phyloP scores from a whole-genome alignment of 257 asterid genomes.

The Jacaranda mimosifolia region DNA sequence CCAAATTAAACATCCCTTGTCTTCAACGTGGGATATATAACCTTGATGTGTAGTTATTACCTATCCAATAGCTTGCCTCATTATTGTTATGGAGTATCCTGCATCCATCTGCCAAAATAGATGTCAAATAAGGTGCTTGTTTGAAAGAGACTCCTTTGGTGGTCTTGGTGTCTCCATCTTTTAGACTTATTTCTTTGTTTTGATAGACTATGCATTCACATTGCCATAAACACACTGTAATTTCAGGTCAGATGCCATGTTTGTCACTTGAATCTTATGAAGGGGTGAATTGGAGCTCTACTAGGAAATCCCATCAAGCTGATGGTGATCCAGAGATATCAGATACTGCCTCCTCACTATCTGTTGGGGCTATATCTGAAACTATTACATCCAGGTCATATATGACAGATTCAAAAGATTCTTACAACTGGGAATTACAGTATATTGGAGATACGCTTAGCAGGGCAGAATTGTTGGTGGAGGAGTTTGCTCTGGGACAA shows the following conservation, averaged over 20 bases:
- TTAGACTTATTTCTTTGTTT: too few relatives aligned
- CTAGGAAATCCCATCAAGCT: conserved; percentile 41
- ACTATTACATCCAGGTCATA: conserved; percentile 48
- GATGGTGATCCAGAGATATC: conserved; percentile 71
- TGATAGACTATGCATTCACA: not conserved
- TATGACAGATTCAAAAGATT: conserved; percentile 45
- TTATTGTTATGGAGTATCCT: not conserved
- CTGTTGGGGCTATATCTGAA: conserved; percentile 53
- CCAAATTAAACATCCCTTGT: too few relatives aligned
- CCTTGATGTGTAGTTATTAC: too few relatives aligned
- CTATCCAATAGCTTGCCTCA: not conserved
- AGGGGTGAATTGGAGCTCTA: conserved; percentile 56
- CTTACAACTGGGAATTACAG: conserved; percentile 68
- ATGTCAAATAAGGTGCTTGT: too few relatives aligned
- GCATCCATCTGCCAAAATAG: not conserved
- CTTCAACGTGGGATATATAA: too few relatives aligned
- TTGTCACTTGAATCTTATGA: conserved; percentile 56
- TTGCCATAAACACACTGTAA: conserved; percentile 27
- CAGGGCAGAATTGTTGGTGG: conserved; percentile 51
- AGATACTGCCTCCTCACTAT: conserved; percentile 81
- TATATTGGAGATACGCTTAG: conserved; percentile 61
- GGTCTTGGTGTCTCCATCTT: too few relatives aligned
- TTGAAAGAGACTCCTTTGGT: too few relatives aligned
- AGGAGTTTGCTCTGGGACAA: conserved; percentile 73
- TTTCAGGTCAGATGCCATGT: conserved; percentile 57